Base-by-base conservation (phyloP, 2,329 filamentous ascomycete genomes). In the Podosphaera xanthii region DNA sequence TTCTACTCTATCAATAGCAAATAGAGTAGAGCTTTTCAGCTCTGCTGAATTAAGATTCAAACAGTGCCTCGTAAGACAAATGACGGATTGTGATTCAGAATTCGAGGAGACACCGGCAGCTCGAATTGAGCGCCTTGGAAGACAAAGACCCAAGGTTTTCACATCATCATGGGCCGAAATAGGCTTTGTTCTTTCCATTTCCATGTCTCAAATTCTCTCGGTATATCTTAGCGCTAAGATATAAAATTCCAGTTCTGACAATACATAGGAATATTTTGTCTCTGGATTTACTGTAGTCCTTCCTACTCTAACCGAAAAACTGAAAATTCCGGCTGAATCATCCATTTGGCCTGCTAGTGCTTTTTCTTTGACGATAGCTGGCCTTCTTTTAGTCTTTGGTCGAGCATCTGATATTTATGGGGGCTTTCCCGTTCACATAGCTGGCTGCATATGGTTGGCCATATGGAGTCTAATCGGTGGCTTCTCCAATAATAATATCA, bases 261-360 rank as follows among this genome's bases (percentile, higher is more conserved):
- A 33, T 52, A 42, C 12, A 35, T 61, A 77, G 73, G 81, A 84
- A 69, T 84, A 80, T 66, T 81, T 80, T 62, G 76, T 91, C 57
- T 85, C 82, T 54, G 87, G 87, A 38, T 92, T 90, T 69, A 78
- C 77, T 61, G 83, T 84, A 64, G 78, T 91, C 34, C 70, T 90
- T 0, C 86, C 87, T 0, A 79, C 79, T 0, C 69, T 92, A 2
- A 73, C 80, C 9, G 67, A 70, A 9, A 75, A 79, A 0, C 75
- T 92, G 3, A 59, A 79, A 46, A 88, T 92, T 48, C 79, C 85
- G 0, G 75, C 70, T 66, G 75, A 67, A 49, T 80, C 67, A 64
- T 77, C 67, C 70, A 86, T 72, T 71, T 87, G 80, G 85, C 84
- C 71, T 65, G 80, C 71, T 69, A 82, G 71, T 65, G 76, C 81